Base-by-base conservation (phyloP, 306 rosid genomes). In the Malus fusca region DNA sequence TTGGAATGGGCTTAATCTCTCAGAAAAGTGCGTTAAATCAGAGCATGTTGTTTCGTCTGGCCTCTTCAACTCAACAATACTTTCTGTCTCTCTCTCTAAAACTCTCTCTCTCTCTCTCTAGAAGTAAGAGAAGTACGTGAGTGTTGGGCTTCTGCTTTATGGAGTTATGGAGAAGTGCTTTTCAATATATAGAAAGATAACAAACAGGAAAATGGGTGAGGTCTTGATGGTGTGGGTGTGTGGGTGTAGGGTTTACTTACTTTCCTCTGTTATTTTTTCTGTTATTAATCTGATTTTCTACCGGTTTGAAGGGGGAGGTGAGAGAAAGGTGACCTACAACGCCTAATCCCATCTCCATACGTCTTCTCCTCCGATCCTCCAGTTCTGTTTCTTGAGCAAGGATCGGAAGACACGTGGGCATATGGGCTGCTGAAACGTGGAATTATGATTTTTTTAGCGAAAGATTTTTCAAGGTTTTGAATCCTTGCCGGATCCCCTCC, bases 251-350 rank as follows among this genome's bases (percentile, higher is more conserved):
- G 69, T 40, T 12, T 17, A 6, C 56, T 30, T 56, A 64, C 2
- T 30, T 5, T 42, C 37, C 8, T 15, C 66, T 23, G 68, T 56
- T 77, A 26, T 71, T n/a, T 55, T 73, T 68, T 65, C 22, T 2
- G 1, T 60, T 19, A 6, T 51, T 62, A 21, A 73, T 25, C 58
- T 60, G 33, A 75, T 26, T 30, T 13, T 23, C 19, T 31, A 33
- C 80, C 3, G 72, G 44, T 30, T 66, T 25, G 78, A 52, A 21
- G 74, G 77, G 73, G 79, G 78, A 74, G 87, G 83, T 75, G 88
- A 75, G 82, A 73, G 89, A 89, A 78, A 84, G 96, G 92, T 92
- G 80, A 90, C 95, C 97, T 78, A 89, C 75, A 88, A 82, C 87
- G 85, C 85, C 96, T 83, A 91, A 87, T 84, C 33, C 64, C 65